Base-by-base conservation (phyloP, 768 basidiomycete genomes). In the Pleurotus giganteus region DNA sequence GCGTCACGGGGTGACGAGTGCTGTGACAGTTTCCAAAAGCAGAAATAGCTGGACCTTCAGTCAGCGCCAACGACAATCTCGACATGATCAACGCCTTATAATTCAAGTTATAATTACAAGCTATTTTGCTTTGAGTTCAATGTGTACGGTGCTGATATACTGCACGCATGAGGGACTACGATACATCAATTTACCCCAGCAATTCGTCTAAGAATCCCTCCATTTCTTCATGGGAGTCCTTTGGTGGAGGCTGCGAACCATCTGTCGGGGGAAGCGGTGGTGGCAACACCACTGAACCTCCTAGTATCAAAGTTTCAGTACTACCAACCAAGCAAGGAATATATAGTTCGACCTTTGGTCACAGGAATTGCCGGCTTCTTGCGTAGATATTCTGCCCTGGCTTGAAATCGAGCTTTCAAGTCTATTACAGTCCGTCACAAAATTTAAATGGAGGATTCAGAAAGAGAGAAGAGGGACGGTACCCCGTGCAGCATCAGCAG, bases 401-500 rank as follows among this genome's bases (percentile, higher is more conserved):
- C 80, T 62, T 76, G 71, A 56, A 87, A 84, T 28, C 84, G 73
- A 1, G 70, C 68, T 61, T 85, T 86, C 19, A 87, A 67, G 55
- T 86, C 86, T 87, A 65, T 27, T 9, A 23, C 26, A 4, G 21
- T 12, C 27, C 51, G 29, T 24, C 29, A 49, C 24, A 15, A 19
- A 42, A 42, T 13, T 15, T 43, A 51, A 15, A 31, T 26, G 19
- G 3, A 7, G 24, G n/a, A 41, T 21, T 34, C n/a, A 39, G 24
- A 26, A 45, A 15, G 19, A 41, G 19, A 52, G 15, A 9, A 39
- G 37, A 36, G 4, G 62, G 15, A 34, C 2, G 23, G 59, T 51
- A 89, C 91, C 91, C 77, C 88, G 75, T 21, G 79, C 80, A 11
- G 91, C 90, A 56, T 91, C 89, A 0, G 89, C 89, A 4, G 80